Evolutionary conservation across 495 filamentous ascomycete genomes (phyloP).

Genomic region (Platismatia glauca): DNA sequence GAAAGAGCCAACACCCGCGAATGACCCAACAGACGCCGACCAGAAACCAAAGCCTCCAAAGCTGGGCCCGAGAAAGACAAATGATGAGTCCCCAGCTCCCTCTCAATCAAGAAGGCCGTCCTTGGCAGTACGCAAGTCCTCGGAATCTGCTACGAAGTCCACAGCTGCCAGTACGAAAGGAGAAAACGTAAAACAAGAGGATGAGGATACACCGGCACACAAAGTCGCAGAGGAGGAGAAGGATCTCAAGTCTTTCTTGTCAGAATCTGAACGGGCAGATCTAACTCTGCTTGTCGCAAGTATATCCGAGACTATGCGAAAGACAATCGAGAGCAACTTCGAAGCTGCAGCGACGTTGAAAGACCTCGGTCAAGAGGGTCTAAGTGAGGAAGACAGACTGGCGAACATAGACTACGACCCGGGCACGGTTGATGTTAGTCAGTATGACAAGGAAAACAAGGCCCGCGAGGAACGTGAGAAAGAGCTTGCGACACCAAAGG

Average conservation of each 20-base stretch:
- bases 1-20: background rate
- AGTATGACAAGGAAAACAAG: constrained; percentile 25
- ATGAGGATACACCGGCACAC: constrained; percentile 4
- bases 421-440: constrained; percentile 22
- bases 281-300: constrained; percentile 40
- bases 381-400: constrained; percentile 23
- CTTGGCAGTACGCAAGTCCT: constrained; percentile 1
- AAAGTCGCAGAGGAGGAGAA: constrained; percentile 33
- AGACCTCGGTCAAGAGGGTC: background rate
- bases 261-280: constrained; percentile 41
- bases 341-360: constrained; percentile 22
- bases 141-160: background rate
- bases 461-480: constrained; percentile 23
- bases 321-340: constrained; percentile 34
- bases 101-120: constrained; percentile 1
- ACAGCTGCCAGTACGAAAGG: background rate
- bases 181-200: background rate
- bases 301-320: constrained; percentile 39
- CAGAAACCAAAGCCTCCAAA: constrained; percentile 5
- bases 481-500: constrained; percentile 26
- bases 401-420: constrained; percentile 23
- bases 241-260: constrained; percentile 40
- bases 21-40: background rate
- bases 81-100: background rate
- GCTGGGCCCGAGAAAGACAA: background rate